These are phyloP conservation scores for Lonicera japonica DNA, from an alignment of 129 eudicot genomes.

Conservation along the genomic window DNA sequence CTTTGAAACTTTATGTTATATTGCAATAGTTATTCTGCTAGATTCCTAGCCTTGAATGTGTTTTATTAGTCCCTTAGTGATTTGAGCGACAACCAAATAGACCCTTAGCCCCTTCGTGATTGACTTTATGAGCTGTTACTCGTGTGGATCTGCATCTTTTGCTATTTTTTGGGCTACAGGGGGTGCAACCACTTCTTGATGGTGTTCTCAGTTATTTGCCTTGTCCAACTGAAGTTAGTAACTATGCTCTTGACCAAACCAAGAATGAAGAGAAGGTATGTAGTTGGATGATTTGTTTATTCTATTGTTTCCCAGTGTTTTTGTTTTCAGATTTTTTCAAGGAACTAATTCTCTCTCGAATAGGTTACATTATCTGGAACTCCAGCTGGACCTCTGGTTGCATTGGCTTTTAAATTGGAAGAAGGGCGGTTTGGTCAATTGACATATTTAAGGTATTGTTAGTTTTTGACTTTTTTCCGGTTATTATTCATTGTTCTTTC, in stretches of 20 bases:
- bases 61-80: too few species aligned
- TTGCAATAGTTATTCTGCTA: too few species aligned
- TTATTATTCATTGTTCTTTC: not conserved
- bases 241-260: slow-evolving; percentile 91
- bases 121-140: too few species aligned
- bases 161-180: slow-evolving; percentile 38
- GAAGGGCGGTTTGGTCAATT: slow-evolving; percentile 89
- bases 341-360: slow-evolving; percentile 6
- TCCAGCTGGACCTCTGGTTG: slow-evolving; percentile 89
- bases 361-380: slow-evolving; percentile 79
- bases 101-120: too few species aligned
- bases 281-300: not conserved
- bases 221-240: slow-evolving; percentile 85
- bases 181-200: slow-evolving; percentile 95
- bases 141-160: not conserved
- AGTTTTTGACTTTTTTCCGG: not conserved
- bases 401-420: slow-evolving; percentile 92
- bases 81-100: too few species aligned
- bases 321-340: not conserved
- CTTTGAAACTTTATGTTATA: too few species aligned
- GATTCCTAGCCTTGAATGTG: too few species aligned
- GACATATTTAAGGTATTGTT: slow-evolving; percentile 74
- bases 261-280: slow-evolving; percentile 88
- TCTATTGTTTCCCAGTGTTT: not conserved
- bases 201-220: slow-evolving; percentile 90